These are phyloP conservation scores for Dalbergia cultrata DNA, from an alignment of 306 rosid genomes.

Conservation along the genomic window DNA sequence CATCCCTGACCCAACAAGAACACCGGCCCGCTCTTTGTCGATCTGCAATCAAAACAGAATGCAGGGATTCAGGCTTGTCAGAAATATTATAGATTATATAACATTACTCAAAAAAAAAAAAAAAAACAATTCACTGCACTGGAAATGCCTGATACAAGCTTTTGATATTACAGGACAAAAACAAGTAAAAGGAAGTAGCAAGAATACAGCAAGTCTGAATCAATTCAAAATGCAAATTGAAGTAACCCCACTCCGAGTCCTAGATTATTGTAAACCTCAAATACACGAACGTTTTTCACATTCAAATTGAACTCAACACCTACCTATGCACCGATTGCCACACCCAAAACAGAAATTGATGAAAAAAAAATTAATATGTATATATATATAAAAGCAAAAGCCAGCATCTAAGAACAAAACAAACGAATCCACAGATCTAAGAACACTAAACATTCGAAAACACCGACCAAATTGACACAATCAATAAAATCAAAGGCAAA, in stretches of 20 bases:
- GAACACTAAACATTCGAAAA: neutral
- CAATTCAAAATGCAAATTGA: slow-evolving; percentile 15
- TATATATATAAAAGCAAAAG: neutral
- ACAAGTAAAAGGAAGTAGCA: neutral
- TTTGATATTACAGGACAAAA: neutral
- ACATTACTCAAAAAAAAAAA: neutral
- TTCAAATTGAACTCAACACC: slow-evolving; percentile 1
- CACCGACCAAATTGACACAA: neutral
- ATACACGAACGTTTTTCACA: neutral
- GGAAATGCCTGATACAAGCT: neutral
- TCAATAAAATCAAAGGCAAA: neutral
- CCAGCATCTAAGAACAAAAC: neutral
- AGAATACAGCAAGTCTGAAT: neutral
- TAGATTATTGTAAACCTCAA: neutral
- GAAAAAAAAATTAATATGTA: neutral
- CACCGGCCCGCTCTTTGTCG: slow-evolving; percentile 87
- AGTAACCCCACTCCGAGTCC: neutral
- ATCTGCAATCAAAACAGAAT: slow-evolving; percentile 58
- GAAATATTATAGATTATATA: neutral
- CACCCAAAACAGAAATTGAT: neutral
- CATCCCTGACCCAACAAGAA: slow-evolving; percentile 96
- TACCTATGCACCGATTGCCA: neutral
- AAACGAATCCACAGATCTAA: neutral
- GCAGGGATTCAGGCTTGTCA: neutral
- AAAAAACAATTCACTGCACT: neutral